Evolutionary conservation across 768 basidiomycete genomes (phyloP).

Genomic region (Trametes meyenii): DNA sequence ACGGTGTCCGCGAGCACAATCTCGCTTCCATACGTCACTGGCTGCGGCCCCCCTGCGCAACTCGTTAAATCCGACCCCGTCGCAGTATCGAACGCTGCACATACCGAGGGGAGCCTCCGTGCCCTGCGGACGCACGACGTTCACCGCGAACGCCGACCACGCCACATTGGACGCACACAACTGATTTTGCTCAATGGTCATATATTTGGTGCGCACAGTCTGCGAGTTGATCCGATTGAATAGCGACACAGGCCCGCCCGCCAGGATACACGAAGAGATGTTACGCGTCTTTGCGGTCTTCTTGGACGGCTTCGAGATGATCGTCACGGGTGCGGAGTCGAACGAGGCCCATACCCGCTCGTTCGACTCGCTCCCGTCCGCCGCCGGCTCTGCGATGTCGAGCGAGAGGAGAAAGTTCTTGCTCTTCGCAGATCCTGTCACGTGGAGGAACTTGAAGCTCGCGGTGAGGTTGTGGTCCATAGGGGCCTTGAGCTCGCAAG

Average conservation of each 20-base stretch:
- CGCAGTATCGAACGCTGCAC: slow-evolving; percentile 33
- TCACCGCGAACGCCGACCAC: slow-evolving; percentile 95
- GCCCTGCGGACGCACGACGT: slow-evolving; percentile 66
- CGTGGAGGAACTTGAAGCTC: slow-evolving; percentile 91
- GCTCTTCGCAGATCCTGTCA: slow-evolving; percentile 84
- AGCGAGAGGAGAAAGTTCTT: slow-evolving; percentile 88
- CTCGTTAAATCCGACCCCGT: slow-evolving; percentile 7
- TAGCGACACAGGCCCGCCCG: slow-evolving; percentile 86
- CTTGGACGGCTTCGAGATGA: slow-evolving; percentile 97
- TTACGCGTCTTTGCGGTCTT: slow-evolving; percentile 96
- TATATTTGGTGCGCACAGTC: slow-evolving; percentile 96
- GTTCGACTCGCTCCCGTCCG: slow-evolving; percentile 45
- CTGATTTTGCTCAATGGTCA: slow-evolving; percentile 86
- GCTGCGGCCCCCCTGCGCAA: slow-evolving; percentile 58
- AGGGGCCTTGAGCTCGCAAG: slow-evolving; percentile 82
- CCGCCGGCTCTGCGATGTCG: slow-evolving; percentile 76
- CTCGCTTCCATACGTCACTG: slow-evolving; percentile 90
- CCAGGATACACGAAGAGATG: slow-evolving; percentile 87
- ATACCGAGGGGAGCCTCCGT: slow-evolving; percentile 64
- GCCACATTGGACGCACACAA: slow-evolving; percentile 87
- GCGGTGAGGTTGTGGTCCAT: slow-evolving; percentile 84
- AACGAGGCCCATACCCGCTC: slow-evolving; percentile 90
- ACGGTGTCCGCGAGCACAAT: slow-evolving; percentile 84
- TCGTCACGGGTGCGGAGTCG: slow-evolving; percentile 88
- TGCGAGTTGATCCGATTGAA: slow-evolving; percentile 98